Percentiles rank a stretch among this genome's conserved stretches.
phyloP scores from a whole-genome alignment of 805 yeast genomes.

The Teunomyces stri region DNA sequence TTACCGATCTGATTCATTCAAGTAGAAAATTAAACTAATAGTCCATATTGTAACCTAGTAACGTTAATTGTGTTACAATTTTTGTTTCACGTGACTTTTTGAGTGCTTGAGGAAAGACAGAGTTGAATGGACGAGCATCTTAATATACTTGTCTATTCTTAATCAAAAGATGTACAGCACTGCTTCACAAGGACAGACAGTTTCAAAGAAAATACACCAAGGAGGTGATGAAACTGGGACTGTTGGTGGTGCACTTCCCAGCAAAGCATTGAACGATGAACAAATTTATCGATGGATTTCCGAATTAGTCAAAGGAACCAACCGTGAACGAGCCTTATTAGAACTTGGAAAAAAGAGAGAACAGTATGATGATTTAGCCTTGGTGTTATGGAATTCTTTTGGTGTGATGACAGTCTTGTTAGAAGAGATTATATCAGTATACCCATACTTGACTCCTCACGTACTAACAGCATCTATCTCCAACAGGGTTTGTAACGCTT shows the following conservation, averaged over 20 bases:
- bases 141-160: neutral
- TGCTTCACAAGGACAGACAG: neutral
- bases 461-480: slow-evolving; percentile 80
- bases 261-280: slow-evolving; percentile 53
- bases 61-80: neutral
- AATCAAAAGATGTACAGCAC: slow-evolving; percentile 5
- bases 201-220: neutral
- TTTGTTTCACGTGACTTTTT: neutral
- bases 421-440: slow-evolving; percentile 87
- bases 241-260: neutral
- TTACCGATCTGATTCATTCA: no score
- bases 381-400: slow-evolving; percentile 91
- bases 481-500: slow-evolving; percentile 92
- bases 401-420: slow-evolving; percentile 92
- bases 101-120: neutral
- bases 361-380: slow-evolving; percentile 88
- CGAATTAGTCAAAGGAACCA: slow-evolving; percentile 85
- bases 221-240: slow-evolving; percentile 1
- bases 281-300: slow-evolving; percentile 87
- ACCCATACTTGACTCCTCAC: slow-evolving; percentile 87
- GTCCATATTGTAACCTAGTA: no score
- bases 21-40: no score
- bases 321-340: slow-evolving; percentile 86
- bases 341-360: slow-evolving; percentile 94
- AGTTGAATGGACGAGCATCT: neutral